These are phyloP conservation scores for Ramaria rubella DNA, from an alignment of 768 basidiomycete species.

Conservation along the genomic window DNA sequence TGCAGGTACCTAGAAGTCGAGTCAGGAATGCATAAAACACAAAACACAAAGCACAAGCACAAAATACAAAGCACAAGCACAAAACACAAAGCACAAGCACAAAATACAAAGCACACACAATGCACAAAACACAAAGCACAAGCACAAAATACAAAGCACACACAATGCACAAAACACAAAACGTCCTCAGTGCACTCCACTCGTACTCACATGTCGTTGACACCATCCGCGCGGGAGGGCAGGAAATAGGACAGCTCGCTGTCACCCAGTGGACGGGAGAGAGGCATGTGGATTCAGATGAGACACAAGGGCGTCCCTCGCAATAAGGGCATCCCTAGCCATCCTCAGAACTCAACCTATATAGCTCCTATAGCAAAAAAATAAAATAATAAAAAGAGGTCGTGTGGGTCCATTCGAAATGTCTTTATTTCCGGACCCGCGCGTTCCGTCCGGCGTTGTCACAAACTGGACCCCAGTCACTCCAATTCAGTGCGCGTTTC, in stretches of 20 bases:
- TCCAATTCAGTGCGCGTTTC: too few relatives aligned
- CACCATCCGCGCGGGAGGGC: constrained; percentile 69
- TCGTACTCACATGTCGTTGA: constrained; percentile 74
- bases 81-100: not conserved
- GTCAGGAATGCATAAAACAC: not conserved
- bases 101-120: not conserved
- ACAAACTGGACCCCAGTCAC: too few relatives aligned
- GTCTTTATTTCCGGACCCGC: too few relatives aligned
- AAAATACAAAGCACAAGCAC: not conserved
- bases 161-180: not conserved
- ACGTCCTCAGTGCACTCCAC: not conserved
- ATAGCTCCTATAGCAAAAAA: too few relatives aligned
- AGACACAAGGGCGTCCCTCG: too few relatives aligned
- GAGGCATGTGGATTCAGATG: not conserved
- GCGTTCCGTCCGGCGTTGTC: too few relatives aligned
- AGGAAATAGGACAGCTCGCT: constrained; percentile 77
- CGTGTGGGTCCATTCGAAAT: too few relatives aligned
- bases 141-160: not conserved
- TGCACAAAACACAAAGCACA: not conserved
- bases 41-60: not conserved
- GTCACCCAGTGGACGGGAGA: constrained; percentile 58
- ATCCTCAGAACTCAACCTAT: too few relatives aligned
- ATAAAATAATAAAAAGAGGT: too few relatives aligned
- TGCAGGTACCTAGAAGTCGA: constrained; percentile 62
- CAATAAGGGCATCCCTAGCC: too few relatives aligned